A percentile compares a stretch with the other conserved stretches of the same genome.
Conservation (phyloP, 2,329 filamentous ascomycete genomes). For the Monosporascus ibericus region DNA sequence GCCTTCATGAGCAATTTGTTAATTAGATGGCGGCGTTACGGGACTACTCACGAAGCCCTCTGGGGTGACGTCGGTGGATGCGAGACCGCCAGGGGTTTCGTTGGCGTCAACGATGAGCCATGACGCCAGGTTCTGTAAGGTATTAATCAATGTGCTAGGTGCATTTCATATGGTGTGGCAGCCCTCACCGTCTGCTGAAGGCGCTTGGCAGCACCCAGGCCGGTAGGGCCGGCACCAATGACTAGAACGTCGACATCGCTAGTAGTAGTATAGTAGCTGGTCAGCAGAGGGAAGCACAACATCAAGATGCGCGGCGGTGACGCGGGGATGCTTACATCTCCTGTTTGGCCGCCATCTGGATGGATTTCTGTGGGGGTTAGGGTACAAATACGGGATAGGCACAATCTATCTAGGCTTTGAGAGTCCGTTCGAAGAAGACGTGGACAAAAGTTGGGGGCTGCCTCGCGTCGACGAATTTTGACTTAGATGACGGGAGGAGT, state of each 20-base stretch:
- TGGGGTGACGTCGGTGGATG: constrained; percentile 87
- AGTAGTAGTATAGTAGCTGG: constrained; percentile 5
- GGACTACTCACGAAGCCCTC: constrained; percentile 84
- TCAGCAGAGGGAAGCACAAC: too few species aligned
- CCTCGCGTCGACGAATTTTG: too few species aligned
- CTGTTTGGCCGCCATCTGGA: too few species aligned
- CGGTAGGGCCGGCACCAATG: constrained; percentile 95
- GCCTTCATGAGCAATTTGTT: constrained; percentile 13
- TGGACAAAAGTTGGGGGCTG: too few species aligned
- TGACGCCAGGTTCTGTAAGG: constrained; percentile 71
- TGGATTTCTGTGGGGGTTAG: too few species aligned
- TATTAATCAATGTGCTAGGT: constrained; percentile 2
- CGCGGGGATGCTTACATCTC: too few species aligned
- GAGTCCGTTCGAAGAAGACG: too few species aligned
- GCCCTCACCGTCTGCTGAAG: constrained; percentile 83
- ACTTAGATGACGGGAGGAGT: too few species aligned
- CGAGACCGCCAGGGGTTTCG: constrained; percentile 89
- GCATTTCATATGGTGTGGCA: constrained; percentile 23
- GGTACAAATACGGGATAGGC: too few species aligned
- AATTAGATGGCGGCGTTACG: not conserved
- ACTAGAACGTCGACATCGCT: constrained; percentile 95
- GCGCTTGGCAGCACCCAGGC: constrained; percentile 95
- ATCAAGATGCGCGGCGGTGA: too few species aligned
- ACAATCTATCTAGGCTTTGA: too few species aligned
- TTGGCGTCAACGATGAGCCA: constrained; percentile 95